Evolutionary conservation across 108 stramenopile species (phyloP), one percentile per base, ranked within the genome.

Genomic region (Bacterosira constricta): DNA sequence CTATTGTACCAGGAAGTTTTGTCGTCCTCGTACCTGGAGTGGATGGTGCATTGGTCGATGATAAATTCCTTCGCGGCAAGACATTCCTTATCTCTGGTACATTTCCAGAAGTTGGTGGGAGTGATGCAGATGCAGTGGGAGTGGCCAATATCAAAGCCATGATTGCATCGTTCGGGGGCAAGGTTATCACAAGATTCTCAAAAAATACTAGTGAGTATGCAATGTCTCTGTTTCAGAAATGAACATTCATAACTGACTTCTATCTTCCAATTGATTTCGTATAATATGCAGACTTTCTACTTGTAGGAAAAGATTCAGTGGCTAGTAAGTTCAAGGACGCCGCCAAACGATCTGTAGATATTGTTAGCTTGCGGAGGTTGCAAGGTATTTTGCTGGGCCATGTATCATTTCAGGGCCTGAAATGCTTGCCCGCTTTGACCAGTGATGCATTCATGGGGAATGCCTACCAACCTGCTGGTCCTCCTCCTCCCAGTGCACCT

Each of bases 71-170:
- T 9, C 51, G 39, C 1, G 82, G 60, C 37, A 50, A 75, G 38
- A 63, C 56, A 11, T 66, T 84, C 31, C 79, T 87, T 25, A 62
- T 85, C 20, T 73, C 86, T 45, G 83, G 83, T 10, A 31, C 61
- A 11, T 87, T 87, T 36, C 81, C 83, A 8, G 86, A 87, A 41
- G 47, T 82, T 0, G 86, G 82, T 21, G 80, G 83, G n/a, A 60
- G 69, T 20, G 61, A 52, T 11, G 70, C 54, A 6, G 37, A 72
- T 34, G 69, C 42, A 25, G 46, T 65, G 17, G 80, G 80, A 35
- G 76, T 77, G 51, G 80, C 63, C 11, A 53, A 77, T 49, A 64
- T 77, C 37, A 72, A 65, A 11, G 71, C 70, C 10, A 77, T 81
- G 70, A 75, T 81, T 64, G 53, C 77, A 50, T 38, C 63, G 25